Evolutionary conservation across 2,329 filamentous ascomycete genomes (phyloP), one percentile per base, ranked within the genome.

Genomic region (Magnaporthiopsis poae): DNA sequence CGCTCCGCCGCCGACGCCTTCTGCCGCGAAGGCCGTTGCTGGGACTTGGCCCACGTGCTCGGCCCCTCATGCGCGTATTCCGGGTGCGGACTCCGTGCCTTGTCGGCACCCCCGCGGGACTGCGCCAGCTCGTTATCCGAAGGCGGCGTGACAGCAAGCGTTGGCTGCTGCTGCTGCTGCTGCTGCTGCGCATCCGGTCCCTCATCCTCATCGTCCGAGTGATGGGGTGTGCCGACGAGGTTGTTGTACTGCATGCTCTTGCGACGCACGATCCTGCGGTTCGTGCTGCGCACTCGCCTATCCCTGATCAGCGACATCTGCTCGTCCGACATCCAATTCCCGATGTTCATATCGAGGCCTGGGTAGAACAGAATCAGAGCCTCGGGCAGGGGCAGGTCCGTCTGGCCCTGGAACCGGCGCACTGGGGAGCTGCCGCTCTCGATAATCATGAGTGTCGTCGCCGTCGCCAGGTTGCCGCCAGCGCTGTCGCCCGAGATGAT

Each of bases 321-420:
- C 76, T 98, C 94, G 72, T 98, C 94, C 0, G 91, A 93, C 93
- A 99, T 98, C 95, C 95, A 99, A 76, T 93, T 97, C 56, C 92
- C 92, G 70, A 98, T 98, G 73, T 96, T 97, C 90, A 98, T 92
- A 73, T 98, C 95, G 68, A 99, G 80, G 0, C 89, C 88, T 0
- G 95, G 95, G 73, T 99, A 99, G 67, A 96, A 88, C 63, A 96
- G 82, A 0, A 98, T 83, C 9, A 98, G 77, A 0, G 92, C 94
- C 65, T 90, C 89, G 0, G 95, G 95, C 0, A 85, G 75, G 0
- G 92, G 89, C 7, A 96, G 81, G 2, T 86, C 80, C 27, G 79
- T 79, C 69, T 87, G 82, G 18, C 81, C 82, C 67, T 82, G 79
- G 76, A 82, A 86, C 63, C 83, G 79, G 31, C 84, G 81, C 31